phyloP scores from a whole-genome alignment of 176 grass and related monocot genomes.

The Oryza longistaminata region DNA sequence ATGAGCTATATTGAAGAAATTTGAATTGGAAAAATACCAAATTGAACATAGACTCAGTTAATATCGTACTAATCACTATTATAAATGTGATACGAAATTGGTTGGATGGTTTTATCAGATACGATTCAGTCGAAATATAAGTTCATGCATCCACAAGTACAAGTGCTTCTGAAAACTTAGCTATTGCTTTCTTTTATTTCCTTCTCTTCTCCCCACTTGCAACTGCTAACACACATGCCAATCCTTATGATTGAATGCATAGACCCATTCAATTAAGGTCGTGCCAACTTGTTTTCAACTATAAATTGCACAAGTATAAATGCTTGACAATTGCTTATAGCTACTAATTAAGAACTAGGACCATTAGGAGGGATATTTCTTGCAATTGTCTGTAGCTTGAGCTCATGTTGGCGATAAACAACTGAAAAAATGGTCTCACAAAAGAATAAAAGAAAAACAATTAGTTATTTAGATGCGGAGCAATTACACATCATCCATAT shows the following conservation, averaged over 20 bases:
- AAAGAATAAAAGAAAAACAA: neutral
- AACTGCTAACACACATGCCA: neutral
- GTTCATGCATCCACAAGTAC: neutral
- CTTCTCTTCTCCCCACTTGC: too few species aligned
- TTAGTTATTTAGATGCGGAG: neutral
- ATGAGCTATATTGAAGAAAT: neutral
- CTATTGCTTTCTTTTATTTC: neutral
- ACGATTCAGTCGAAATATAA: neutral
- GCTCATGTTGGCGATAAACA: conserved; percentile 20
- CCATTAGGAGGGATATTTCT: neutral
- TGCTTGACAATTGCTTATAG: neutral
- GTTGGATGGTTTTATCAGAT: neutral
- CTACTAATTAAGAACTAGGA: neutral
- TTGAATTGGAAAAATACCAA: neutral
- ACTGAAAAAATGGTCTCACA: conserved; percentile 2
- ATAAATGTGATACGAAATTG: neutral
- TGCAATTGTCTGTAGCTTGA: neutral
- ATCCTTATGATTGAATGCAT: neutral
- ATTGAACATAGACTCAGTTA: neutral
- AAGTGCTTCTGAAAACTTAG: too few species aligned
- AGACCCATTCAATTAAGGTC: neutral
- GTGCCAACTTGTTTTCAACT: neutral
- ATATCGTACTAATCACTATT: too few species aligned
- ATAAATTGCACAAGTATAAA: neutral
- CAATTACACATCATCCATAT: neutral